Conservation (phyloP, 2,329 filamentous ascomycete genomes). For the Apiospora phragmitis region DNA sequence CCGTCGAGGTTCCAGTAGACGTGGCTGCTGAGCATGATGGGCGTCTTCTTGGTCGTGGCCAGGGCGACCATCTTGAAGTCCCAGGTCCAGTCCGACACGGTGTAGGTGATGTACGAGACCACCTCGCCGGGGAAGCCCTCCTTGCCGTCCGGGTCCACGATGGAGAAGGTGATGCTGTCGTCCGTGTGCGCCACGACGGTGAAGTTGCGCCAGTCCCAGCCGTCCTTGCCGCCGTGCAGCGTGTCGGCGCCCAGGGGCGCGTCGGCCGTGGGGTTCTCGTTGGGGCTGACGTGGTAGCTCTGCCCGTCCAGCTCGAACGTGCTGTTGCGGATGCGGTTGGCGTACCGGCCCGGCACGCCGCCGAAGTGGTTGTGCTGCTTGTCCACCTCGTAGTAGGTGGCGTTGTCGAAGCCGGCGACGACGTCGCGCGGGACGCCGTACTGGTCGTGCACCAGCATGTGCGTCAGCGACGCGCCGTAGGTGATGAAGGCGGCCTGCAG, state of each 20-base stretch:
- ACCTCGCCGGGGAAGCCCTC: slow-evolving; percentile 81
- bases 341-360: slow-evolving; percentile 73
- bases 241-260: slow-evolving; percentile 60
- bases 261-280: slow-evolving; percentile 58
- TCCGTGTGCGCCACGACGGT: slow-evolving; percentile 69
- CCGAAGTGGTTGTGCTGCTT: slow-evolving; percentile 70
- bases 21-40: slow-evolving; percentile 76
- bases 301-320: slow-evolving; percentile 68
- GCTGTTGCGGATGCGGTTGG: slow-evolving; percentile 79
- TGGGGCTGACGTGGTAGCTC: slow-evolving; percentile 59
- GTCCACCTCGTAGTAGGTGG: slow-evolving; percentile 67
- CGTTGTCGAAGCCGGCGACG: slow-evolving; percentile 75
- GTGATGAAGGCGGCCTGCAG: slow-evolving; percentile 71
- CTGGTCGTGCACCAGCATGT: slow-evolving; percentile 70
- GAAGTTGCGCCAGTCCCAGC: slow-evolving; percentile 79
- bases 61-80: slow-evolving; percentile 72
- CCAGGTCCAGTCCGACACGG: slow-evolving; percentile 66
- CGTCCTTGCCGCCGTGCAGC: slow-evolving; percentile 68
- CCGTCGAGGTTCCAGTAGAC: slow-evolving; percentile 84
- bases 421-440: slow-evolving; percentile 69
- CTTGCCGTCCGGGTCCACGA: slow-evolving; percentile 71
- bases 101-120: slow-evolving; percentile 73
- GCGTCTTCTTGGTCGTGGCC: slow-evolving; percentile 72
- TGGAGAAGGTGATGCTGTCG: slow-evolving; percentile 71
- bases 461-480: slow-evolving; percentile 73